phyloP scores from a whole-genome alignment of 345 rosid species.

The Anastatica hierochuntica region DNA sequence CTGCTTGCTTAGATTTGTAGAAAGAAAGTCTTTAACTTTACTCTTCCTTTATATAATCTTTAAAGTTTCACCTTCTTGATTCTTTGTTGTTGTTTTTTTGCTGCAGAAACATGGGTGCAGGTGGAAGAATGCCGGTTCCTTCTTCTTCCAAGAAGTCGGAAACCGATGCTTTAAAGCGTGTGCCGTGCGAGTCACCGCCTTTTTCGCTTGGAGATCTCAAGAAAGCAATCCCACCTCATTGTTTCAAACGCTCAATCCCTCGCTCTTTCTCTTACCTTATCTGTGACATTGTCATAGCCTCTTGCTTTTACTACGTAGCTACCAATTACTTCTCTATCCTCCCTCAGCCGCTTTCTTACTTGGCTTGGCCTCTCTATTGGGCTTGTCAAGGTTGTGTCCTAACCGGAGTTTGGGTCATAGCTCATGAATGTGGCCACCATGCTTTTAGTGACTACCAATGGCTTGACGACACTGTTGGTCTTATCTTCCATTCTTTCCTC shows the following conservation, averaged over 20 bases:
- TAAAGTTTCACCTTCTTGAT: slow-evolving; percentile 18
- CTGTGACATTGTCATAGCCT: slow-evolving; percentile 46
- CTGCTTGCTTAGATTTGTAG: too few relatives aligned
- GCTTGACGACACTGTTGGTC: slow-evolving; percentile 81
- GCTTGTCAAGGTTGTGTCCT: slow-evolving; percentile 62
- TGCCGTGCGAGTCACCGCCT: slow-evolving; percentile 58
- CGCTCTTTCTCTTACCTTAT: slow-evolving; percentile 65
- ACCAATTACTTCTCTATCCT: slow-evolving; percentile 45
- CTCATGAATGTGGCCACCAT: slow-evolving; percentile 95
- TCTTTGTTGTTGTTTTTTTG: background rate
- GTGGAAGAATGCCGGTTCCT: slow-evolving; percentile 56
- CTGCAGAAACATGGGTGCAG: slow-evolving; percentile 64
- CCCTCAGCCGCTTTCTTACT: slow-evolving; percentile 41
- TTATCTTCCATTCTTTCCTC: slow-evolving; percentile 68
- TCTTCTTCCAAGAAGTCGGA: slow-evolving; percentile 31
- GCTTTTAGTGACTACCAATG: slow-evolving; percentile 89
- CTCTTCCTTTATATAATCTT: too few relatives aligned
- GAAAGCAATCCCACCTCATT: slow-evolving; percentile 84
- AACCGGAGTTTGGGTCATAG: slow-evolving; percentile 82
- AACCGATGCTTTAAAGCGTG: slow-evolving; percentile 33
- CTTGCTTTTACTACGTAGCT: slow-evolving; percentile 46
- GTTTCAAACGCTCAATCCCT: slow-evolving; percentile 71
- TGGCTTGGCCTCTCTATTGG: slow-evolving; percentile 86
- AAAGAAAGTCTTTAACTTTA: too few relatives aligned
- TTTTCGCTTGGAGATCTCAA: slow-evolving; percentile 59